phyloP scores from a whole-genome alignment of 164 flowering plant genomes.

The Houttuynia cordata region DNA sequence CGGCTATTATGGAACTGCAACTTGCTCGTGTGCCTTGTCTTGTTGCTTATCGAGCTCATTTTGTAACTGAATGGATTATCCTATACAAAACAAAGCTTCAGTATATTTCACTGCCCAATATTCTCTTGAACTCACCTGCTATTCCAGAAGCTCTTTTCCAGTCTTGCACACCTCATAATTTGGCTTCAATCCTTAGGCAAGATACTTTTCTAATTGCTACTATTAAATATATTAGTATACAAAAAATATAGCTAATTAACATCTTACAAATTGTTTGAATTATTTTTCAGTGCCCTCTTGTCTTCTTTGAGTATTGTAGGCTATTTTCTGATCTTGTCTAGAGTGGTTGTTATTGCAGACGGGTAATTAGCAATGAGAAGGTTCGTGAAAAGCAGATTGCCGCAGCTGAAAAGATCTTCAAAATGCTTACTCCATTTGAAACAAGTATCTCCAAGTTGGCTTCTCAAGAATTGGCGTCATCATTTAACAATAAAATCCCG shows the following conservation, averaged over 20 bases:
- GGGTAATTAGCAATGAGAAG: conserved; percentile 30
- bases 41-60: conserved; percentile 82
- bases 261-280: not conserved
- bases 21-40: conserved; percentile 85
- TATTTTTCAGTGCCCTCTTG: too few species aligned
- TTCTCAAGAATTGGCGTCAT: conserved; percentile 7
- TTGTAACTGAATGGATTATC: conserved; percentile 74
- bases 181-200: conserved; percentile 51
- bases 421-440: conserved; percentile 22
- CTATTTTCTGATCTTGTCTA: not conserved
- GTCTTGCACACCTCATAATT: conserved; percentile 47
- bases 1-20: conserved; percentile 83
- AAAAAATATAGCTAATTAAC: not conserved
- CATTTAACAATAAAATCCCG: conserved; percentile 18
- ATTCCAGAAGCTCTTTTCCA: conserved; percentile 85
- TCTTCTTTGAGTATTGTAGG: not conserved
- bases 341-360: conserved; percentile 30
- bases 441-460: conserved; percentile 1
- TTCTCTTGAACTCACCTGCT: conserved; percentile 57
- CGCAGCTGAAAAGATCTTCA: conserved; percentile 46
- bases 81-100: conserved; percentile 59
- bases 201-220: conserved; percentile 2
- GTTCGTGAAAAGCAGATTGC: conserved; percentile 38
- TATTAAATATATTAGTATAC: too few species aligned
- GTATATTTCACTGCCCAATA: conserved; percentile 82